Evolutionary conservation across 768 basidiomycete genomes (phyloP), one percentile per base, ranked within the genome.

Genomic region (Tephrocybe sp.): DNA sequence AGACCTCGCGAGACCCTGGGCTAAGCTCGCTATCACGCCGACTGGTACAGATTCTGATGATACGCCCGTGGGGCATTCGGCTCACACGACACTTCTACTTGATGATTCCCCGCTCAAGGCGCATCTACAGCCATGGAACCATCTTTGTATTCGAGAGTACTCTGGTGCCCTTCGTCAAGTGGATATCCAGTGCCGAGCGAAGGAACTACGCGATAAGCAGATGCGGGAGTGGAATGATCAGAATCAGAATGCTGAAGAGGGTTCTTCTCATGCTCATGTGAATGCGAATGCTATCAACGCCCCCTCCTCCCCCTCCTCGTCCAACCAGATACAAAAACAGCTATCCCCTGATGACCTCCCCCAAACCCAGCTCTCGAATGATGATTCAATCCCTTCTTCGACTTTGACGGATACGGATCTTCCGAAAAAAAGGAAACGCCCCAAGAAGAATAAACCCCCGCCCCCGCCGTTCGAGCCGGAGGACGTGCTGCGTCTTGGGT

Each of bases 131-230:
- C 91, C 90, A 0, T 87, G 79, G 69, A 93, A 89, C 61, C 91
- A 93, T 60, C 67, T 92, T 18, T 88, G 85, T 59, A 76, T 92
- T 55, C 73, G 68, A 9, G 89, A 91, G 60, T 92, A 91, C 61
- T 69, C 73, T 12, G 68, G 42, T 10, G 30, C 44, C 0, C 29
- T 55, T 29, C 50, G 61, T 2, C 51, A 50, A 8, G n/a, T 31
- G 1, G 61, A 62, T 21, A 25, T 62, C 6, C 30, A 36, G 25
- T 36, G 39, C 18, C 29, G 30, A 4, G 31, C 31, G 13, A 33
- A 33, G 24, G 53, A 54, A 30, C 22, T 31, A 34, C 38, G 41
- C 4, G n/a, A 10, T 1, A 47, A 34, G 15, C 42, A 45, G 22
- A 7, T 13, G 13, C 9, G n/a, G n/a, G n/a, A n/a, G n/a, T n/a